These are phyloP conservation scores for Phaffia tasmanica DNA, from an alignment of 768 basidiomycete species.

Conservation along the genomic window DNA sequence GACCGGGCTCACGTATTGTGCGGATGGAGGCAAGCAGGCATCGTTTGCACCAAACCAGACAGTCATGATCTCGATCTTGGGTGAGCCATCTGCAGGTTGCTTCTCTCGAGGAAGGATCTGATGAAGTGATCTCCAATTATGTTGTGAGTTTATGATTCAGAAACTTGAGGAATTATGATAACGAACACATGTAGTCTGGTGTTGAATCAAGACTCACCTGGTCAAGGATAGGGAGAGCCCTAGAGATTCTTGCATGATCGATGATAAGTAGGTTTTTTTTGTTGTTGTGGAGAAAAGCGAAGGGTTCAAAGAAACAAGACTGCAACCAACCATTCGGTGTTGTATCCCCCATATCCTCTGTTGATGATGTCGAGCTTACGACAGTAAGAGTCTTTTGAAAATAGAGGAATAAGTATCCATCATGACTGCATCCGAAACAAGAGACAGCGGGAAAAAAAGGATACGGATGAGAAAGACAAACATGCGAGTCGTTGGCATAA, in stretches of 20 bases:
- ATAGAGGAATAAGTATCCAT: not conserved
- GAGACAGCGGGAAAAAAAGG: not conserved
- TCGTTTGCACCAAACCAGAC: constrained; percentile 71
- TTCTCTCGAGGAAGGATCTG: constrained; percentile 53
- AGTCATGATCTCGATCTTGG: constrained; percentile 59
- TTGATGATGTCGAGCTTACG: constrained; percentile 24
- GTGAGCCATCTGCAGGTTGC: constrained; percentile 43
- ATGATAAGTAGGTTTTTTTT: not conserved
- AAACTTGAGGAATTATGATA: not conserved
- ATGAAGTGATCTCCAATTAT: not conserved
- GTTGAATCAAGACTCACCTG: constrained; percentile 44
- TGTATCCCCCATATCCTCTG: constrained; percentile 50
- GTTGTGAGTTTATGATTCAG: not conserved
- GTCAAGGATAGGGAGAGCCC: constrained; percentile 64
- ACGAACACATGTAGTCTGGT: not conserved
- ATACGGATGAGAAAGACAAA: not conserved
- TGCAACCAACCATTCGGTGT: constrained; percentile 52
- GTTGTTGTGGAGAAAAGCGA: not conserved
- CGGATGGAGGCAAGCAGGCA: constrained; percentile 52
- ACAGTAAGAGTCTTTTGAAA: not conserved
- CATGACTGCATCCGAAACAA: constrained; percentile 6
- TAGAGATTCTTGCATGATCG: not conserved
- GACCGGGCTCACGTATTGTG: constrained; percentile 53
- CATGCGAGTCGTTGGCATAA: constrained; percentile 22
- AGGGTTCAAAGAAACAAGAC: no score